Base-by-base conservation (phyloP, 257 asterid species). In the Phtheirospermum japonicum region DNA sequence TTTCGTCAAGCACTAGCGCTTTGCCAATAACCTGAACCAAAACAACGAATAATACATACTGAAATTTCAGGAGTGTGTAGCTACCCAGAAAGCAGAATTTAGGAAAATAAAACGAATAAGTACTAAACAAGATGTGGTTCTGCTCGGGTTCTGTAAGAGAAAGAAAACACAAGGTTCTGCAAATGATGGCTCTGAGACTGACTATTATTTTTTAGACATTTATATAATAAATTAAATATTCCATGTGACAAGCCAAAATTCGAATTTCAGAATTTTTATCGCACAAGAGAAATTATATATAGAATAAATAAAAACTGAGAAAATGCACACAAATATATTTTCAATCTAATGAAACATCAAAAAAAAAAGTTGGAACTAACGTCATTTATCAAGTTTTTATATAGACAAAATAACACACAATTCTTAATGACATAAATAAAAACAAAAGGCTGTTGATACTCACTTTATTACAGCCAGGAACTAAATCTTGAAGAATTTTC, bases 1-100 rank as follows among this genome's bases (percentile, higher is more conserved):
- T 89, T 83, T 86, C 97, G 70, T 89, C 97, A 33, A 90, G 95
- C 65, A 87, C 95, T 46, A 85, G 69, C 12, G 95, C 94, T 79
- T 89, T 89, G 68, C 95, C 95, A 57, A 84, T 84, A 54, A 86
- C 95, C 95, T 86, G 87, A 65, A 74, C 28, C 65, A 75, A 66
- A 50, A 33, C 37, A 59, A 63, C 31, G 43, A n/a, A 61, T 42
- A 60, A 46, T 4, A 60, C 52, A 36, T 54, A 48, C 19, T 39
- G 0, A 61, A 61, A 58, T 26, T 28, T 37, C 42, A 63, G 64
- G 26, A 63, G 54, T 13, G 34, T 40, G 28, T 18, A n/a, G n/a
- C n/a, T n/a, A n/a, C n/a, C n/a, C n/a, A n/a, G n/a, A n/a, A n/a
- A n/a, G n/a, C n/a, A n/a, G n/a, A n/a, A n/a, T n/a, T n/a, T n/a